A percentile compares a stretch with the other conserved stretches of the same genome.
Evolutionary conservation across 2,329 filamentous ascomycete species (phyloP).

Genomic region (Talaromyces sp.): DNA sequence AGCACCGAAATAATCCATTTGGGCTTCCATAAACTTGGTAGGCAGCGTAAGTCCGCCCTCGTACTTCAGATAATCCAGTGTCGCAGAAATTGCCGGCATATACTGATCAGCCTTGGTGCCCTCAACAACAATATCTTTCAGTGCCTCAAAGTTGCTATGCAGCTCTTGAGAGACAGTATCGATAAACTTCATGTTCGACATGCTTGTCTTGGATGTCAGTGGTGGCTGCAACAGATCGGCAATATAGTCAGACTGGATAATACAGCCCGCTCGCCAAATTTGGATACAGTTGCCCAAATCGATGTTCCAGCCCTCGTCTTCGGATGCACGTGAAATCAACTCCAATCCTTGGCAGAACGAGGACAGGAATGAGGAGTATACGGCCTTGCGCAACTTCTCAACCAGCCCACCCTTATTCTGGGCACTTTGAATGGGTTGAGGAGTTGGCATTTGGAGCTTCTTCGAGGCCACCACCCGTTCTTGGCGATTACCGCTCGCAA

Average conservation of each 20-base stretch:
- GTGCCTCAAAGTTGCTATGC: slow-evolving; percentile 50
- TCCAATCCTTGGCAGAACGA: slow-evolving; percentile 69
- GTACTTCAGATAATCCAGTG: slow-evolving; percentile 69
- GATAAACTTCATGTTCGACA: slow-evolving; percentile 45
- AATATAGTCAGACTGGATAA: slow-evolving; percentile 70
- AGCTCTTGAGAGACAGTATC: slow-evolving; percentile 58
- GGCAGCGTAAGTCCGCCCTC: slow-evolving; percentile 62
- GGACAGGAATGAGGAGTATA: slow-evolving; percentile 63
- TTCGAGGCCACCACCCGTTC: slow-evolving; percentile 58
- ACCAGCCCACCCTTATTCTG: slow-evolving; percentile 50
- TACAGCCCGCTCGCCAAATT: slow-evolving; percentile 72
- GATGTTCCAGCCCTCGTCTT: slow-evolving; percentile 60
- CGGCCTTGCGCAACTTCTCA: slow-evolving; percentile 62
- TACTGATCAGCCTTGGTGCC: slow-evolving; percentile 61
- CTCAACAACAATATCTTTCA: slow-evolving; percentile 61
- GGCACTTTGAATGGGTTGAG: slow-evolving; percentile 31
- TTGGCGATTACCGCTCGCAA: slow-evolving; percentile 64
- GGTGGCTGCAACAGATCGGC: slow-evolving; percentile 57
- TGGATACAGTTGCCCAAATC: slow-evolving; percentile 46
- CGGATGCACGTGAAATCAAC: slow-evolving; percentile 62
- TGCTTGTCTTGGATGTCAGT: slow-evolving; percentile 25
- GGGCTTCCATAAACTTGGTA: slow-evolving; percentile 70
- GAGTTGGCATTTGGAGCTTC: slow-evolving; percentile 48
- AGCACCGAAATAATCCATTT: slow-evolving; percentile 71
- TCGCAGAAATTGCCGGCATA: slow-evolving; percentile 63